These are phyloP conservation scores for Salix viminalis DNA, from an alignment of 345 rosid species.

Conservation along the genomic window DNA sequence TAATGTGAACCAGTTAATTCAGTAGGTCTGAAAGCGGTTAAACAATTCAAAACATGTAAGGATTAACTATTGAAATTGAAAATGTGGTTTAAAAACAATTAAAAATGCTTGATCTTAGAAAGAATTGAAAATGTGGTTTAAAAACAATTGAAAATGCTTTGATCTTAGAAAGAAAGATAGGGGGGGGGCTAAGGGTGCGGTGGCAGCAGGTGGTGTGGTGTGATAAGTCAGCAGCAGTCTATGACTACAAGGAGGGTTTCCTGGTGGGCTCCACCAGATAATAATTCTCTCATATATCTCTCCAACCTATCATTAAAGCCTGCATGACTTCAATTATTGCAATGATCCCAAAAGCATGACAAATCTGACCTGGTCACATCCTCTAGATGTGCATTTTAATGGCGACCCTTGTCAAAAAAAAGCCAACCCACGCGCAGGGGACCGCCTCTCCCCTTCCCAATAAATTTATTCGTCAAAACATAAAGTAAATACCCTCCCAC, in stretches of 20 bases:
- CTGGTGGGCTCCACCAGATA: neutral
- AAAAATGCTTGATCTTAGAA: too few species aligned
- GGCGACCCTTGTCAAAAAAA: neutral
- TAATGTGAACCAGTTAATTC: too few species aligned
- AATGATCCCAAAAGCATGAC: constrained; percentile 96
- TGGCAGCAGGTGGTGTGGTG: too few species aligned
- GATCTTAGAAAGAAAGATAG: too few species aligned
- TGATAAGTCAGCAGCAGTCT: too few species aligned
- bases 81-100: too few species aligned
- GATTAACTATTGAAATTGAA: too few species aligned
- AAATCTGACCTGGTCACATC: constrained; percentile 54
- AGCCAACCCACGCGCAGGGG: constrained; percentile 39
- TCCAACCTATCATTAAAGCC: constrained; percentile 54
- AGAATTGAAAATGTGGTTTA: too few species aligned
- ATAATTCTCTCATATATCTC: constrained; percentile 23
- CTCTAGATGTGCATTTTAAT: constrained; percentile 23
- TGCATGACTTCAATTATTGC: constrained; percentile 97
- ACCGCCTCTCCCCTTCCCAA: constrained; percentile 9
- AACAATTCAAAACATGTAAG: too few species aligned
- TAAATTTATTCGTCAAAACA: neutral
- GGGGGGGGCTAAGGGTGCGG: too few species aligned
- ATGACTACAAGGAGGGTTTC: neutral
- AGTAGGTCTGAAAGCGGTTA: too few species aligned
- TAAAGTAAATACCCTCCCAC: neutral
- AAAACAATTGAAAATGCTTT: too few species aligned